phyloP scores from a whole-genome alignment of 2,329 filamentous ascomycete genomes.

The Cryphonectria radicalis region DNA sequence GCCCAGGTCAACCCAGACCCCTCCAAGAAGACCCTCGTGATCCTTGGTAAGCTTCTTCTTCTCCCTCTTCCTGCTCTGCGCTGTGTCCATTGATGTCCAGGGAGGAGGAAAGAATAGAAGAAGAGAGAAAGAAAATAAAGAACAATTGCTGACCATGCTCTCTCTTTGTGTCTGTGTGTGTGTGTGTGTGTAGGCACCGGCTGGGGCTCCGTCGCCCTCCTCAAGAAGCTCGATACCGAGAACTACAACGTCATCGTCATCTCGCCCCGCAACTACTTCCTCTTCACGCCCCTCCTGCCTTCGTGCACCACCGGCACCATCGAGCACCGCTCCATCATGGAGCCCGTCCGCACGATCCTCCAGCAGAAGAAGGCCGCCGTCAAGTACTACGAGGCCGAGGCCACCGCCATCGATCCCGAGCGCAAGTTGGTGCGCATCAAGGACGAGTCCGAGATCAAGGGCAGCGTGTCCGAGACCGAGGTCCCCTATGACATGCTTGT shows the following conservation, averaged over 20 bases:
- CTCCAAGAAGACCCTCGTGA: conserved; percentile 93
- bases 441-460: conserved; percentile 93
- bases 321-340: conserved; percentile 99
- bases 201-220: conserved; percentile 91
- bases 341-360: conserved; percentile 94
- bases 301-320: conserved; percentile 97
- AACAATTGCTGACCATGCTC: conserved; percentile 11
- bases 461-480: conserved; percentile 78
- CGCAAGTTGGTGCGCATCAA: conserved; percentile 87
- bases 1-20: conserved; percentile 82
- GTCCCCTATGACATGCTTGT: conserved; percentile 98
- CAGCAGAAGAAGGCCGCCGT: conserved; percentile 92
- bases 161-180: conserved; percentile 34
- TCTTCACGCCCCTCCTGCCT: conserved; percentile 95
- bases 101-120: no score
- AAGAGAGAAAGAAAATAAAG: no score
- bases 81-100: background rate
- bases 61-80: background rate
- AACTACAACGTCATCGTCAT: conserved; percentile 99
- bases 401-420: conserved; percentile 91
- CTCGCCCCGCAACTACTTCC: conserved; percentile 98
- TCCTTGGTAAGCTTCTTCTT: conserved; percentile 70
- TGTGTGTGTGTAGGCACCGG: conserved; percentile 71
- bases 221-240: conserved; percentile 98
- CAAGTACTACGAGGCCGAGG: conserved; percentile 98